Conservation (phyloP, 2,329 filamentous ascomycete genomes). For the Apiospora saccharicola region DNA sequence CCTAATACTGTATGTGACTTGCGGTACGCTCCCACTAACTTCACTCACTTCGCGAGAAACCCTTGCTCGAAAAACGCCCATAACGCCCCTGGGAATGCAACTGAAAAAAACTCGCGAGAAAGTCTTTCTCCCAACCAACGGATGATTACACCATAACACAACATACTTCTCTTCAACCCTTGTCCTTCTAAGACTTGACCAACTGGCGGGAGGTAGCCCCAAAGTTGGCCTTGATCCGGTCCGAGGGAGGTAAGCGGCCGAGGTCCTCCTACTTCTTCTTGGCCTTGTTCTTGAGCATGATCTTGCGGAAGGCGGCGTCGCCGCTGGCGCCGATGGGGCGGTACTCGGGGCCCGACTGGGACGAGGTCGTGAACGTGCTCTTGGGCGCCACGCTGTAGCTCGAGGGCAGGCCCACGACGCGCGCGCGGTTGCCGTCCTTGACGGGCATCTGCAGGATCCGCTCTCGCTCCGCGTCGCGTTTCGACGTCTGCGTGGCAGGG, state of each 20-base stretch:
- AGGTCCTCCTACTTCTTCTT: constrained; percentile 53
- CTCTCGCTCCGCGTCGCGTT: constrained; percentile 61
- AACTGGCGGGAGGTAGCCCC: not conserved
- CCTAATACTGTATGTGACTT: not conserved
- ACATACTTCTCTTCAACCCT: not conserved
- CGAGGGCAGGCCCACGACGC: constrained; percentile 60
- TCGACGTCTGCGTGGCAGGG: constrained; percentile 33
- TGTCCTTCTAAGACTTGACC: not conserved
- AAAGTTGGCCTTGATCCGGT: not conserved
- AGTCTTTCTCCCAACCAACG: not conserved
- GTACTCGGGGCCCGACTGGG: constrained; percentile 54
- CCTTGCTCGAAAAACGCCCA: not conserved
- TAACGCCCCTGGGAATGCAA: not conserved
- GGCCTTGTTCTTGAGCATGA: constrained; percentile 63
- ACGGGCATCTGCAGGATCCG: constrained; percentile 62
- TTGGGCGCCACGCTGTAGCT: constrained; percentile 67
- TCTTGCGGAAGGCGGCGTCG: constrained; percentile 70
- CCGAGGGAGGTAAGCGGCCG: not conserved
- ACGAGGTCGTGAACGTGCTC: constrained; percentile 65
- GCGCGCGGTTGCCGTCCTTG: constrained; percentile 62
- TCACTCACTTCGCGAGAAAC: not conserved
- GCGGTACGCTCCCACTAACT: not conserved
- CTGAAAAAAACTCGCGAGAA: not conserved
- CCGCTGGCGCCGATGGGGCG: constrained; percentile 69
- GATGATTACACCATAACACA: not conserved